A percentile compares a stretch with the other conserved stretches of the same genome.
phyloP scores from a whole-genome alignment of 495 filamentous ascomycete species.

The Hyaloscypha hepaticicola region DNA sequence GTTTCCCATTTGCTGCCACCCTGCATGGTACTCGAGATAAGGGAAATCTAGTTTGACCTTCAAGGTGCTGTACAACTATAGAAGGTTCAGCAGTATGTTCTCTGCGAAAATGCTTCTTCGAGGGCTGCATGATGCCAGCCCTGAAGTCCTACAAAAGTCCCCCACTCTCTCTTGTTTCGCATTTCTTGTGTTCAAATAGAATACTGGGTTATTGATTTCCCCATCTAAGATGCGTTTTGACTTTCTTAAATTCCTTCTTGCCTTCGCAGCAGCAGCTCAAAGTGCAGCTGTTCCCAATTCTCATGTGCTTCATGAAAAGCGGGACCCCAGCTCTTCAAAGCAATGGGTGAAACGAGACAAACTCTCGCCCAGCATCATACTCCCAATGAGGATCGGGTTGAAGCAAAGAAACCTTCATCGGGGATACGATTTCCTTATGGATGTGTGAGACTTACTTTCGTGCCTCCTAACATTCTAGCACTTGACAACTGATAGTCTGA shows the following conservation, averaged over 20 bases:
- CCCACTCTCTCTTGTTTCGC: not conserved
- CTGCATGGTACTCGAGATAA: not conserved
- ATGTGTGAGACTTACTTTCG: constrained; percentile 29
- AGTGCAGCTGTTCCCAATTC: constrained; percentile 13
- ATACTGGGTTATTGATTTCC: not conserved
- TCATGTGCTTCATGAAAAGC: constrained; percentile 16
- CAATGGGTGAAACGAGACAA: constrained; percentile 21
- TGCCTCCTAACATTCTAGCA: not conserved
- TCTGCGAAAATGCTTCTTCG: not conserved
- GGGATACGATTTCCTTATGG: constrained; percentile 52
- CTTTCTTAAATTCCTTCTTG: constrained; percentile 1
- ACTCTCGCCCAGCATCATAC: constrained; percentile 26
- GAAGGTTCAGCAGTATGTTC: not conserved
- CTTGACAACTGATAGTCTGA: not conserved
- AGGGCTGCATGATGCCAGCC: not conserved
- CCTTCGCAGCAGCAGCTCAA: not conserved
- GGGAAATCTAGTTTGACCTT: not conserved
- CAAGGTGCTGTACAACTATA: not conserved
- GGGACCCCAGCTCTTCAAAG: not conserved
- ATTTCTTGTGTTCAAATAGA: not conserved
- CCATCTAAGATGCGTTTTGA: constrained; percentile 9
- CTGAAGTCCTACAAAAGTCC: not conserved
- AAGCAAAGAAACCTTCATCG: constrained; percentile 51
- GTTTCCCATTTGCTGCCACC: not conserved
- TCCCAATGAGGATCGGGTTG: constrained; percentile 56